These are phyloP conservation scores for Mortierella sp. DNA, from an alignment of 371 early-diverging fungal species.

Conservation along the genomic window DNA sequence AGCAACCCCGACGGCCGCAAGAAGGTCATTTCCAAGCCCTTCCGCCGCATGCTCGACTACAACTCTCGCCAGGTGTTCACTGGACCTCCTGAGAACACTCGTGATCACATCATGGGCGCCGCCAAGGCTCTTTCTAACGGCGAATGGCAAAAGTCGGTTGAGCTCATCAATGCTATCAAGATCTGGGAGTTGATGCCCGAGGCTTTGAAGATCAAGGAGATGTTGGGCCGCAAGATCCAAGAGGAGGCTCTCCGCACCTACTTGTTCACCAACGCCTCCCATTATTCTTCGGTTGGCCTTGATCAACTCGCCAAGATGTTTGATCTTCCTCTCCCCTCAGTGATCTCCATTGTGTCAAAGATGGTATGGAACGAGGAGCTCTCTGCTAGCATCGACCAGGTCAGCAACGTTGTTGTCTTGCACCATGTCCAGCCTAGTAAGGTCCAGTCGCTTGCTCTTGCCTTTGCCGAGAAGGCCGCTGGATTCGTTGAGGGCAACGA, in stretches of 20 bases:
- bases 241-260: slow-evolving; percentile 97
- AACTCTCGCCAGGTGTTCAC: slow-evolving; percentile 95
- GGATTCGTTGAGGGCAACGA: slow-evolving; percentile 94
- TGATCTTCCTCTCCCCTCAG: slow-evolving; percentile 74
- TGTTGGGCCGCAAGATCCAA: slow-evolving; percentile 92
- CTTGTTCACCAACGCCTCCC: slow-evolving; percentile 90
- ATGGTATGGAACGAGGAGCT: slow-evolving; percentile 96
- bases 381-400: slow-evolving; percentile 86
- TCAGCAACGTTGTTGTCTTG: slow-evolving; percentile 83
- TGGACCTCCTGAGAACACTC: slow-evolving; percentile 98
- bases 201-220: slow-evolving; percentile 84
- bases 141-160: slow-evolving; percentile 92
- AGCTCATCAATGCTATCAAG: slow-evolving; percentile 90
- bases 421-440: slow-evolving; percentile 87
- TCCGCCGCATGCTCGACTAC: slow-evolving; percentile 95
- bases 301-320: slow-evolving; percentile 90
- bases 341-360: slow-evolving; percentile 86
- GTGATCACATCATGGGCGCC: slow-evolving; percentile 98
- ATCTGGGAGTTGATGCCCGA: slow-evolving; percentile 96
- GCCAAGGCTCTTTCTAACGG: slow-evolving; percentile 93
- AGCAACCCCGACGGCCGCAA: slow-evolving; percentile 82
- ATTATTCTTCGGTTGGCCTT: slow-evolving; percentile 90
- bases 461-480: slow-evolving; percentile 91
- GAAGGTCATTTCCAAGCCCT: slow-evolving; percentile 90
- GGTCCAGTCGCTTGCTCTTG: slow-evolving; percentile 88